phyloP scores from a whole-genome alignment of 2,329 filamentous ascomycete species.

The Diplodia mutila region DNA sequence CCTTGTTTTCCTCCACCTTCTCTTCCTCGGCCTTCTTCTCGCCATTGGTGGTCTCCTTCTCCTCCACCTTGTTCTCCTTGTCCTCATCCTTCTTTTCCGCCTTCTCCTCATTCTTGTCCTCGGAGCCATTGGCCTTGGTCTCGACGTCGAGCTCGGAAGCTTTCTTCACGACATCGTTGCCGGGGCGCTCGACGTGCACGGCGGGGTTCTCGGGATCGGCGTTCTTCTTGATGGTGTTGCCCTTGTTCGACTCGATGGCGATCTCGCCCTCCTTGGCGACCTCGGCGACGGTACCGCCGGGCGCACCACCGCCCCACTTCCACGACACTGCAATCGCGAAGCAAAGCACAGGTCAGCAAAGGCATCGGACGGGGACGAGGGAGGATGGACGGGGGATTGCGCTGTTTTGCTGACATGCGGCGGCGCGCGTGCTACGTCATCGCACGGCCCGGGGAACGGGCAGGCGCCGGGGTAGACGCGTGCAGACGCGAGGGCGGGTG shows the following conservation, averaged over 20 bases:
- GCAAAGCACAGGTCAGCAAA: background rate
- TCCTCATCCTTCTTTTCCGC: constrained; percentile 37
- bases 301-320: constrained; percentile 61
- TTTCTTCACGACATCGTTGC: constrained; percentile 68
- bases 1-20: constrained; percentile 35
- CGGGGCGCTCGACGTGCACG: constrained; percentile 60
- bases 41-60: constrained; percentile 38
- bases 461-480: constrained; percentile 1
- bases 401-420: background rate
- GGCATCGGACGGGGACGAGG: background rate
- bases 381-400: background rate
- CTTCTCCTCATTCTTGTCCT: constrained; percentile 42
- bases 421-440: constrained; percentile 19
- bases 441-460: background rate
- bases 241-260: constrained; percentile 62
- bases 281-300: constrained; percentile 61
- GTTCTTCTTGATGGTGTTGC: constrained; percentile 68
- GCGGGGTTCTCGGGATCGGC: constrained; percentile 64
- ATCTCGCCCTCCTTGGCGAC: constrained; percentile 62
- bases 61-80: constrained; percentile 34
- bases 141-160: constrained; percentile 64
- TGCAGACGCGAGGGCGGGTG: constrained; percentile 17
- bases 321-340: constrained; percentile 58
- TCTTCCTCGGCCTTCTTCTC: constrained; percentile 35
- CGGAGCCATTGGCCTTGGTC: constrained; percentile 43